phyloP scores from a whole-genome alignment of 2,329 filamentous ascomycete species.

The Phyllosticta citrichinensis region DNA sequence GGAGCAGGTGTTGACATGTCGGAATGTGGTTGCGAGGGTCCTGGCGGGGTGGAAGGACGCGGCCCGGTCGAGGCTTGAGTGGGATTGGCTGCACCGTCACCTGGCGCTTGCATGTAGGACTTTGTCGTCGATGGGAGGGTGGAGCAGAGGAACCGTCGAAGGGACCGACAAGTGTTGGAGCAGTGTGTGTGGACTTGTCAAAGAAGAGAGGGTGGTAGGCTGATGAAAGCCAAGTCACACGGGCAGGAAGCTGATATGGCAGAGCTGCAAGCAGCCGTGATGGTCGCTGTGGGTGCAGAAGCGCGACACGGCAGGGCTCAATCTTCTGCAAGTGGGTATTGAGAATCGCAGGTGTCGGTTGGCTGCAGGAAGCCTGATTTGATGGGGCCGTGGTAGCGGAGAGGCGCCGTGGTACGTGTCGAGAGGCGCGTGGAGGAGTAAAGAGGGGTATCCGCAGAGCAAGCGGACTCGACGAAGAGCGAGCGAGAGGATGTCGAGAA shows the following conservation, averaged over 20 bases:
- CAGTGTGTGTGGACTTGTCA: neutral
- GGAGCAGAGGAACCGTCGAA: neutral
- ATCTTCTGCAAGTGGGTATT: neutral
- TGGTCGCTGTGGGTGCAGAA: neutral
- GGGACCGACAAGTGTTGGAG: neutral
- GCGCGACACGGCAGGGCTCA: neutral
- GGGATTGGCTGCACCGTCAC: neutral
- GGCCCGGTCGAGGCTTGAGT: slow-evolving; percentile 1
- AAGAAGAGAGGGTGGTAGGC: neutral
- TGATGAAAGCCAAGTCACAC: slow-evolving; percentile 1
- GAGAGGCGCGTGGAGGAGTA: neutral
- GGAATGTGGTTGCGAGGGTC: slow-evolving; percentile 3
- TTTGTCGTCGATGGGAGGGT: neutral
- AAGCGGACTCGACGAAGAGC: neutral
- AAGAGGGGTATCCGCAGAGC: neutral
- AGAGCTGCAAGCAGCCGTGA: slow-evolving; percentile 9
- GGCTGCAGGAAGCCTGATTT: slow-evolving; percentile 7
- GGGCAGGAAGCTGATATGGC: slow-evolving; percentile 4
- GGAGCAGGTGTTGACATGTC: slow-evolving; percentile 67
- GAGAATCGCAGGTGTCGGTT: slow-evolving; percentile 4
- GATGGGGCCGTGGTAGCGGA: slow-evolving; percentile 2
- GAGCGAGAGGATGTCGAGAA: slow-evolving; percentile 5
- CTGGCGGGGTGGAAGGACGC: slow-evolving; percentile 7
- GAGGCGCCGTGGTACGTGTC: neutral
- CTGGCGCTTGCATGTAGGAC: slow-evolving; percentile 3